A percentile compares a stretch with the other conserved stretches of the same genome.
Evolutionary conservation across 2,329 filamentous ascomycete genomes (phyloP).

Genomic region (Trichoderma lentiforme): DNA sequence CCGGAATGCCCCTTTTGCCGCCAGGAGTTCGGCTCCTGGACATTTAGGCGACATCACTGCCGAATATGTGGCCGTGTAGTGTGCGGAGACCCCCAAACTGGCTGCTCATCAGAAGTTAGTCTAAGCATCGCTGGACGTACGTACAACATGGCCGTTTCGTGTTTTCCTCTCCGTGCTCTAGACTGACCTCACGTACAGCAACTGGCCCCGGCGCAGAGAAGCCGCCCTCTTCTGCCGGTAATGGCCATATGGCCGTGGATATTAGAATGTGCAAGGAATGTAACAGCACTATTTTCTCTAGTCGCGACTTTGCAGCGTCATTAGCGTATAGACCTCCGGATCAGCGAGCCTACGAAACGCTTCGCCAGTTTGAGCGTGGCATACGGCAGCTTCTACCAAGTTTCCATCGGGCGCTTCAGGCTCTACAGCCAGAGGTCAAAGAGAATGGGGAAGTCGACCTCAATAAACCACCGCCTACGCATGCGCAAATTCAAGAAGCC

Average conservation of each 20-base stretch:
- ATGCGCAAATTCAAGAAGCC: conserved; percentile 75
- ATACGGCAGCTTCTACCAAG: conserved; percentile 77
- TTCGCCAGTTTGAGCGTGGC: conserved; percentile 82
- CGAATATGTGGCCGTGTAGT: conserved; percentile 90
- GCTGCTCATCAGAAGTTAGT: conserved; percentile 79
- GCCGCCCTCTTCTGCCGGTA: conserved; percentile 26
- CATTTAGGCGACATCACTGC: conserved; percentile 91
- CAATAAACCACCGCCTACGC: conserved; percentile 46
- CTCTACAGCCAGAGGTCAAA: conserved; percentile 58
- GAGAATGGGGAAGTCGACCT: conserved; percentile 38
- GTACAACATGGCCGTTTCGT: conserved; percentile 16
- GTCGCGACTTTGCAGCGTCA: conserved; percentile 73
- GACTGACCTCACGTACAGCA: conserved; percentile 12
- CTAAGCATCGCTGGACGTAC: conserved; percentile 65
- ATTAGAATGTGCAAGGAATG: conserved; percentile 92
- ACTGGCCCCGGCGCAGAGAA: conserved; percentile 42
- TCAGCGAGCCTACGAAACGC: conserved; percentile 76
- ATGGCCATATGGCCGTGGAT: conserved; percentile 65
- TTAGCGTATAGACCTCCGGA: conserved; percentile 66
- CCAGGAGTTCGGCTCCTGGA: conserved; percentile 91
- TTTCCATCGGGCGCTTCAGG: conserved; percentile 73
- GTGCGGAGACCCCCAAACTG: conserved; percentile 81
- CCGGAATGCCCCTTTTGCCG: conserved; percentile 87
- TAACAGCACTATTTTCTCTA: conserved; percentile 58
- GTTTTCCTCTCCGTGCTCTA: no score